These are phyloP conservation scores for Linnemannia elongata DNA, from an alignment of 192 early-diverging fungal genomes.

Conservation along the genomic window DNA sequence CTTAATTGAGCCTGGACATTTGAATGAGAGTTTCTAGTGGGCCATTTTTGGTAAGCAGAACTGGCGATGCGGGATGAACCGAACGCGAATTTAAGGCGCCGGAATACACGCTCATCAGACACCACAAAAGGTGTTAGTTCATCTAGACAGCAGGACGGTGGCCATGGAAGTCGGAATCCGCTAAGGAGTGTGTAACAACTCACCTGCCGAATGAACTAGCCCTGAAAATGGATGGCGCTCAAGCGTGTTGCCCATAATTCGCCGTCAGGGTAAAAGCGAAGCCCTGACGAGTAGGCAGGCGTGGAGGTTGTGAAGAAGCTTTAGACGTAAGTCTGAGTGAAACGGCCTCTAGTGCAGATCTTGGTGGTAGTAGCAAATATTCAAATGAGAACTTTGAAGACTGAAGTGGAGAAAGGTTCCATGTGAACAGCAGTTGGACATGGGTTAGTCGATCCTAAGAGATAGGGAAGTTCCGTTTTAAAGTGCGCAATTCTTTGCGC, in stretches of 20 bases:
- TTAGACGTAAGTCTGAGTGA: slow-evolving; percentile 73
- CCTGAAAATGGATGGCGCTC: slow-evolving; percentile 68
- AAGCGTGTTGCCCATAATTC: slow-evolving; percentile 83
- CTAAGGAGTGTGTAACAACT: slow-evolving; percentile 82
- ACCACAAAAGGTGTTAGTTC: slow-evolving; percentile 89
- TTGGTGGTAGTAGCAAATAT: slow-evolving; percentile 87
- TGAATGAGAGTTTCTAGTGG: slow-evolving; percentile 89
- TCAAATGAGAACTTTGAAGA: slow-evolving; percentile 89
- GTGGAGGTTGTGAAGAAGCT: slow-evolving; percentile 73
- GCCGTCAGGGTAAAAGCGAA: slow-evolving; percentile 68
- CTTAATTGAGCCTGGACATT: slow-evolving; percentile 76
- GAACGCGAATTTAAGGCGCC: slow-evolving; percentile 82
- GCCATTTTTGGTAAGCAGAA: slow-evolving; percentile 94
- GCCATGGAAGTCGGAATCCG: slow-evolving; percentile 89
- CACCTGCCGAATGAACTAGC: slow-evolving; percentile 68
- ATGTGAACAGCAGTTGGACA: slow-evolving; percentile 78
- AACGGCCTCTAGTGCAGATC: slow-evolving; percentile 81
- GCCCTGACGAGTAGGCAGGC: slow-evolving; percentile 78
- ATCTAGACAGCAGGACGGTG: slow-evolving; percentile 87
- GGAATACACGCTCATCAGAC: slow-evolving; percentile 78
- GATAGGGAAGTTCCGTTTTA: slow-evolving; percentile 70
- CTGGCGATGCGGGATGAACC: slow-evolving; percentile 91
- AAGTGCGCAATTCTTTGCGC: slow-evolving; percentile 58
- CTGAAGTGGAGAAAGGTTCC: slow-evolving; percentile 89
- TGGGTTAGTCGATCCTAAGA: slow-evolving; percentile 88